Conservation (phyloP, 208 protist genomes). For the Trypanosoma rangeli region DNA sequence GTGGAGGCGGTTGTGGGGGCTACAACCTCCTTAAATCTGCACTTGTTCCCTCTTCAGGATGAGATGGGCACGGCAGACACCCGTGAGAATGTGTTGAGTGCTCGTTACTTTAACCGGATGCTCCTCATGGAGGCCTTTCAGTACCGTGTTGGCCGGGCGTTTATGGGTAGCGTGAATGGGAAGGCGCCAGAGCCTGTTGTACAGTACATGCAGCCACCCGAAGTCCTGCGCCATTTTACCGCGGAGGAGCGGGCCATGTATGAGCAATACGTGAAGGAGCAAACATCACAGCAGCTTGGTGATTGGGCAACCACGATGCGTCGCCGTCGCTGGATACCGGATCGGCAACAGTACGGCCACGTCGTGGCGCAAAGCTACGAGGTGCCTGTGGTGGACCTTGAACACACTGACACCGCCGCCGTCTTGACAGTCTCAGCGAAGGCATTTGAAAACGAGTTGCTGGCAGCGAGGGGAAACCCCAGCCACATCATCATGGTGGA, state of each 20-base stretch:
- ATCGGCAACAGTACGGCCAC: slow-evolving; percentile 72
- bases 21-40: slow-evolving; percentile 40
- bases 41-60: slow-evolving; percentile 61
- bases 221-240: slow-evolving; percentile 71
- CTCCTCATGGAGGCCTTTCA: slow-evolving; percentile 68
- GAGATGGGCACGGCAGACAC: slow-evolving; percentile 63
- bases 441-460: slow-evolving; percentile 38
- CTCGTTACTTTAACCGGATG: slow-evolving; percentile 78
- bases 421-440: slow-evolving; percentile 58
- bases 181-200: slow-evolving; percentile 76
- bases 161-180: slow-evolving; percentile 47
- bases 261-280: slow-evolving; percentile 67
- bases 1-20: slow-evolving; percentile 53
- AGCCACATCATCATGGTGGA: slow-evolving; percentile 39
- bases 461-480: slow-evolving; percentile 6
- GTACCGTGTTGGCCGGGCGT: slow-evolving; percentile 63
- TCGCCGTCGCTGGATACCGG: slow-evolving; percentile 62
- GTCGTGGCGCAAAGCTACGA: slow-evolving; percentile 45
- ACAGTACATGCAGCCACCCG: slow-evolving; percentile 59
- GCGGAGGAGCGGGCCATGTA: slow-evolving; percentile 83
- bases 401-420: slow-evolving; percentile 49
- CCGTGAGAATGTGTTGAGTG: slow-evolving; percentile 83
- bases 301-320: slow-evolving; percentile 50
- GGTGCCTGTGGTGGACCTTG: slow-evolving; percentile 58
- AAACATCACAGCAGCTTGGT: slow-evolving; percentile 58